Evolutionary conservation across 768 basidiomycete genomes (phyloP), one percentile per base, ranked within the genome.

Genomic region (Termitomyces sp.): DNA sequence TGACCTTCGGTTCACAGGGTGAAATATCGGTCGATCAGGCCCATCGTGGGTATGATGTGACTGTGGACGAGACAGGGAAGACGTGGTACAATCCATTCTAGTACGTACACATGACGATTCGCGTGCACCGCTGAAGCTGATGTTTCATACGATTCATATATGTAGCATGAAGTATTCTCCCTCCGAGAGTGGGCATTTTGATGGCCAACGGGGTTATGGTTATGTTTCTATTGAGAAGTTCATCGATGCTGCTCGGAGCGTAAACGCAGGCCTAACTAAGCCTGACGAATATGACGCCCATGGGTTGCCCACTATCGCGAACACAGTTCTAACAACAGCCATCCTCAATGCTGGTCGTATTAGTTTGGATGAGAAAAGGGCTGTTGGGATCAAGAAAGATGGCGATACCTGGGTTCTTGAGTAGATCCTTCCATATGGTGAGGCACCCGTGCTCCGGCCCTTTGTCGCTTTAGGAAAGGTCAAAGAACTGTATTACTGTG

Each of bases 21-120:
- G 94, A 96, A 62, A 90, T 96, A 69, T 84, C 79, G 56, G 88
- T 96, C 60, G 92, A 96, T 77, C 94, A 96, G 72, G 93, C 94
- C 43, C 92, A 93, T 70, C 87, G 93, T 69, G 94, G 94, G 8
- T 96, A 96, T 76, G 90, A 92, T 68, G 82, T 92, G 64, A 92
- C 91, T 26, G 78, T 87, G 48, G 94, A 96, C 67, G 90, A 91
- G 47, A 82, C 81, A 14, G 93, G 94, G 48, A 92, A 92, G 74
- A 73, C 82, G 26, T 90, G 84, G 86, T 88, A 86, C 72, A 94
- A 95, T 72, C 92, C 93, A 22, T 92, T 92, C 81, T 93, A 92
- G 90, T 91, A 72, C 63, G 90, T 80, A 33, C 8, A 45, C 8
- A 35, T 59, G 52, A 44, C 30, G 33, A 30, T 40, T 58, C 46